phyloP scores from a whole-genome alignment of 208 protist species.

The Zelonia costaricensis region DNA sequence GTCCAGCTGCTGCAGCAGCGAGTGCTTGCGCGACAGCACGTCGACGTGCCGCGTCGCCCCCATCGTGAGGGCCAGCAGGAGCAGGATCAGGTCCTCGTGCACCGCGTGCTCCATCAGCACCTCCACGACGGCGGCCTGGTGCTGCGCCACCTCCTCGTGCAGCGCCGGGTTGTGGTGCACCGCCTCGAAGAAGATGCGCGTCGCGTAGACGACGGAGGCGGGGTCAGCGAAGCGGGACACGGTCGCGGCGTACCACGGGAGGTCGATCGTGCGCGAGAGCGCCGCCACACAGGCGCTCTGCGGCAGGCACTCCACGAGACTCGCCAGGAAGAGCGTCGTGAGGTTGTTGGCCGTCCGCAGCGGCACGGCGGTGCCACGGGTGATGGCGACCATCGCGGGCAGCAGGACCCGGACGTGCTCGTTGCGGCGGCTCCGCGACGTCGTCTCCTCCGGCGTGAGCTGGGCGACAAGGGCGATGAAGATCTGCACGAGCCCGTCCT shows the following conservation, averaged over 20 bases:
- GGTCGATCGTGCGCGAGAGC: constrained; percentile 49
- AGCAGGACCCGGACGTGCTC: constrained; percentile 32
- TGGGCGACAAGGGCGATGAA: constrained; percentile 57
- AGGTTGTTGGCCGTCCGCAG: constrained; percentile 48
- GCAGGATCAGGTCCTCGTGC: constrained; percentile 70
- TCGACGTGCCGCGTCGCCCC: constrained; percentile 50
- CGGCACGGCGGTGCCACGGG: constrained; percentile 29
- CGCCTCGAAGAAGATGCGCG: constrained; percentile 70
- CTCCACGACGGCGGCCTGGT: constrained; percentile 67
- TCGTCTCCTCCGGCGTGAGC: constrained; percentile 51
- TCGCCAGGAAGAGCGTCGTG: constrained; percentile 49
- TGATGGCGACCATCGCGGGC: constrained; percentile 36
- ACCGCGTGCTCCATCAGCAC: constrained; percentile 53
- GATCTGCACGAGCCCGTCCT: constrained; percentile 53
- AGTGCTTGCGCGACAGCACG: constrained; percentile 55
- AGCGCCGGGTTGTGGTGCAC: constrained; percentile 50
- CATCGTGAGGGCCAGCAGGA: constrained; percentile 64
- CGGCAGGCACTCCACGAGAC: constrained; percentile 53
- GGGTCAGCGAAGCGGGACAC: constrained; percentile 69
- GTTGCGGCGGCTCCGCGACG: constrained; percentile 24
- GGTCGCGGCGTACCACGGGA: constrained; percentile 72
- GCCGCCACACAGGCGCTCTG: constrained; percentile 42
- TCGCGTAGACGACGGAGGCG: constrained; percentile 70
- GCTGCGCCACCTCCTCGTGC: constrained; percentile 43
- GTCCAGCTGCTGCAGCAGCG: constrained; percentile 68